Conservation (phyloP, 2,329 filamentous ascomycete genomes). For the Epichloe gansuensis region DNA sequence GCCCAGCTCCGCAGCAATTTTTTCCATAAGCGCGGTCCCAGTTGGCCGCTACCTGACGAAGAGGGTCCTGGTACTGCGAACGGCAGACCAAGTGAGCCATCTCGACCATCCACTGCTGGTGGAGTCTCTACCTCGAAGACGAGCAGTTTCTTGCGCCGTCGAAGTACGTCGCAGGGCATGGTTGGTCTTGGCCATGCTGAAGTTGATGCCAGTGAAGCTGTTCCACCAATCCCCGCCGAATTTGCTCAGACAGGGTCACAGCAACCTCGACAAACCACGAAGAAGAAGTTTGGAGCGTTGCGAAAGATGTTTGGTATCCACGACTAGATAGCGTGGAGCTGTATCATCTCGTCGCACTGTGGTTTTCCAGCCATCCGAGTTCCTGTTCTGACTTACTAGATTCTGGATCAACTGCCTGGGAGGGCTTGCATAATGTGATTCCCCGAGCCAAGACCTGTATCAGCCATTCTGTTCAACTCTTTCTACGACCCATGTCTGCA, state of each 20-base stretch:
- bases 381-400: not conserved
- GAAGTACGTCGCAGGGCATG: slow-evolving; percentile 24
- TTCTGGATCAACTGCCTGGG: not conserved
- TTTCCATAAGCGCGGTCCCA: slow-evolving; percentile 17
- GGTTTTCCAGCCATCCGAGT: not conserved
- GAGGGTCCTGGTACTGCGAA: slow-evolving; percentile 19
- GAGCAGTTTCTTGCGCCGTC: slow-evolving; percentile 21
- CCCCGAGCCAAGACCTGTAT: not conserved
- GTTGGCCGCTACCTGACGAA: slow-evolving; percentile 21
- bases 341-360: slow-evolving; percentile 2
- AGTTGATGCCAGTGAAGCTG: slow-evolving; percentile 7
- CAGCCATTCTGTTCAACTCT: not conserved
- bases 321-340: slow-evolving; percentile 22
- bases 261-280: slow-evolving; percentile 22
- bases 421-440: no score
- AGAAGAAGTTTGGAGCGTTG: slow-evolving; percentile 56
- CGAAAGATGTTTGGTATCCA: slow-evolving; percentile 50
- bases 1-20: slow-evolving; percentile 28
- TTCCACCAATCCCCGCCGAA: slow-evolving; percentile 2
- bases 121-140: slow-evolving; percentile 13
- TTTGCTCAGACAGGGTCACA: not conserved
- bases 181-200: slow-evolving; percentile 10
- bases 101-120: slow-evolving; percentile 23
- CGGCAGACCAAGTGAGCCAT: slow-evolving; percentile 13
- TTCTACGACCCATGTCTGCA: no score